These are phyloP conservation scores for Sonneratia alba DNA, from an alignment of 345 rosid species.

Conservation along the genomic window DNA sequence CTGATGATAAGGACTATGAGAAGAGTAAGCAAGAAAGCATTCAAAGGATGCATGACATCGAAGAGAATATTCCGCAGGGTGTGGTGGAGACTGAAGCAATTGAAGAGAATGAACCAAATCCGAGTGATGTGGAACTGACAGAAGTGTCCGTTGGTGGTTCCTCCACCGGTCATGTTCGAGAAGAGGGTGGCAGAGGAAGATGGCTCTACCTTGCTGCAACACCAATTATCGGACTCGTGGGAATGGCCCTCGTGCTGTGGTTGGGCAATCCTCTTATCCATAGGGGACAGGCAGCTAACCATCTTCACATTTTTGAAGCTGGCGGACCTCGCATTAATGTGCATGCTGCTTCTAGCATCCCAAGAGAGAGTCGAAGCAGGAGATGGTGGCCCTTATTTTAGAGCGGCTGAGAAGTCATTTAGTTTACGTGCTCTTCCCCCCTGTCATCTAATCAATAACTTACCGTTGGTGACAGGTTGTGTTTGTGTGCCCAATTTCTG, in stretches of 20 bases:
- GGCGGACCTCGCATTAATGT: not conserved
- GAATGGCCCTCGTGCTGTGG: slow-evolving; percentile 62
- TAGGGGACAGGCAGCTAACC: slow-evolving; percentile 25
- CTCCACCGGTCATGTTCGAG: slow-evolving; percentile 6
- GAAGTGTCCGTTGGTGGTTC: slow-evolving; percentile 18
- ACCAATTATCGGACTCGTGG: slow-evolving; percentile 71
- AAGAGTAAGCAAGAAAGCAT: slow-evolving; percentile 36
- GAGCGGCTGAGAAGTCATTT: not conserved
- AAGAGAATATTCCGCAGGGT: slow-evolving; percentile 28
- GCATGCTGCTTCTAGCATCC: slow-evolving; percentile 10
- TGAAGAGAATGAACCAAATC: slow-evolving; percentile 20
- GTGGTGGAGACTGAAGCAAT: slow-evolving; percentile 30
- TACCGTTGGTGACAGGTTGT: not conserved
- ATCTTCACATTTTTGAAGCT: slow-evolving; percentile 12
- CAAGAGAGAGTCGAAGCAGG: slow-evolving; percentile 48
- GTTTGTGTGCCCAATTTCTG: not conserved
- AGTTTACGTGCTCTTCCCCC: not conserved
- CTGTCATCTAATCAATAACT: not conserved
- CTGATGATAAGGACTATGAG: slow-evolving; percentile 77
- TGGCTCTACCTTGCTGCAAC: slow-evolving; percentile 75
- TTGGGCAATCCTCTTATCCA: slow-evolving; percentile 39
- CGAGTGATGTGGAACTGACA: slow-evolving; percentile 13
- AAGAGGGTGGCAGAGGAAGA: slow-evolving; percentile 42
- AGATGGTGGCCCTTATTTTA: slow-evolving; percentile 79
- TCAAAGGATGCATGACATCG: slow-evolving; percentile 15